Evolutionary conservation across 768 basidiomycete species (phyloP).

Genomic region (Leccinum disarticulatum): DNA sequence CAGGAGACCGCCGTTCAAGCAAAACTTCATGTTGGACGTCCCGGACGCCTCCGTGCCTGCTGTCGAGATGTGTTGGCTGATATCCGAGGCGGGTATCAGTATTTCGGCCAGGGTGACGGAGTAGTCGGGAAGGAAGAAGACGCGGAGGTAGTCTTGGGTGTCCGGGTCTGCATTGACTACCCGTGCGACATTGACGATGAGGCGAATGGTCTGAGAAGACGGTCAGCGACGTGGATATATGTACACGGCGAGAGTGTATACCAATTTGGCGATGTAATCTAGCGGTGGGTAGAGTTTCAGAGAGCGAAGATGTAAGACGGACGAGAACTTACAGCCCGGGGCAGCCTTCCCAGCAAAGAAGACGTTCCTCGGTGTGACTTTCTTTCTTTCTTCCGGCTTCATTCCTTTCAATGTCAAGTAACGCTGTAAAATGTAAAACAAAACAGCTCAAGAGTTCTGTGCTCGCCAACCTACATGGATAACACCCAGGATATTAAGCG

Average conservation of each 20-base stretch:
- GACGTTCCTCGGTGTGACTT: slow-evolving; percentile 82
- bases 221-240: neutral
- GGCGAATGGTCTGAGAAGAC: slow-evolving; percentile 70
- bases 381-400: slow-evolving; percentile 75
- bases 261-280: slow-evolving; percentile 93
- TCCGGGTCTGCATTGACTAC: slow-evolving; percentile 74
- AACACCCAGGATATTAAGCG: slow-evolving; percentile 88
- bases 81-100: slow-evolving; percentile 89
- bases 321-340: slow-evolving; percentile 67
- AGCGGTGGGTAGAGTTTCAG: slow-evolving; percentile 5
- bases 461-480: slow-evolving; percentile 59
- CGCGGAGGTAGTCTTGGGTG: slow-evolving; percentile 78
- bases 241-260: slow-evolving; percentile 27
- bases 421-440: slow-evolving; percentile 44
- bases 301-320: neutral
- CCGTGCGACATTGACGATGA: slow-evolving; percentile 88
- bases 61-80: slow-evolving; percentile 95
- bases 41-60: slow-evolving; percentile 91
- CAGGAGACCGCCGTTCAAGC: slow-evolving; percentile 85
- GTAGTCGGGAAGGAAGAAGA: slow-evolving; percentile 98
- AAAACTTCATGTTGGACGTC: slow-evolving; percentile 88
- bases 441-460: neutral
- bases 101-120: slow-evolving; percentile 81
- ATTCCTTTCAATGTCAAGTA: slow-evolving; percentile 82
- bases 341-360: slow-evolving; percentile 99